A percentile compares a stretch with the other conserved stretches of the same genome.
These are phyloP conservation scores for Leptographium wingfieldii DNA, from an alignment of 2,329 filamentous ascomycete genomes.

Conservation along the genomic window DNA sequence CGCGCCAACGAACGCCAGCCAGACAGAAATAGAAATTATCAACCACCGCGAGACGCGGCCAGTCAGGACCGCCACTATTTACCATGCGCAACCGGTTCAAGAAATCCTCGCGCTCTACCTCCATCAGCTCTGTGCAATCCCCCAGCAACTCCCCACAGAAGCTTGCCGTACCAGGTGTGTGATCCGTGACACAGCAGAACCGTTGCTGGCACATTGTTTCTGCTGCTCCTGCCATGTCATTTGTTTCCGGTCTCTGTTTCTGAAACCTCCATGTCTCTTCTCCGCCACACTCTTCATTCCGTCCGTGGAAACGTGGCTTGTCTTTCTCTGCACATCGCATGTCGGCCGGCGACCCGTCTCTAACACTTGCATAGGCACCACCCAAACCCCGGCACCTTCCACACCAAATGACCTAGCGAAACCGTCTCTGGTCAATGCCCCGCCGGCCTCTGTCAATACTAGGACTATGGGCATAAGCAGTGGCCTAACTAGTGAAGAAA, in stretches of 20 bases:
- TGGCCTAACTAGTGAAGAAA: conserved; percentile 12
- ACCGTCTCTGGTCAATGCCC: conserved; percentile 24
- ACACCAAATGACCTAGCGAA: conserved; percentile 15
- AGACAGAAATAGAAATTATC: neutral
- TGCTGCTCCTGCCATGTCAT: neutral
- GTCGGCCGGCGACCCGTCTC: neutral
- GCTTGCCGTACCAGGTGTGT: conserved; percentile 3
- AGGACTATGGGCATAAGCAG: conserved; percentile 23
- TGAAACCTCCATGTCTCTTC: neutral
- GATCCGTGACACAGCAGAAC: neutral
- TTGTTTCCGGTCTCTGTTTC: neutral
- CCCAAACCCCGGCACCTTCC: conserved; percentile 6
- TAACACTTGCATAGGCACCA: conserved; percentile 1
- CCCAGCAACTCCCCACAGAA: neutral
- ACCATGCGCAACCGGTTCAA: conserved; percentile 10
- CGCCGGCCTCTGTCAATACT: conserved; percentile 25
- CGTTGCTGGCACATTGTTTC: neutral
- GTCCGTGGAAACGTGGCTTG: neutral
- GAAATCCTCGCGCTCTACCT: conserved; percentile 7
- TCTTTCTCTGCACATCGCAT: neutral
- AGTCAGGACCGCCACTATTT: neutral
- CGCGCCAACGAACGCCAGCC: neutral
- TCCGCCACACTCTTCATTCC: neutral
- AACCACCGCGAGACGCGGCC: neutral
- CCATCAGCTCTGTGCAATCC: conserved; percentile 9